These are phyloP conservation scores for Fusarium pseudoanthophilum DNA, from an alignment of 2,329 filamentous ascomycete species.

Conservation along the genomic window DNA sequence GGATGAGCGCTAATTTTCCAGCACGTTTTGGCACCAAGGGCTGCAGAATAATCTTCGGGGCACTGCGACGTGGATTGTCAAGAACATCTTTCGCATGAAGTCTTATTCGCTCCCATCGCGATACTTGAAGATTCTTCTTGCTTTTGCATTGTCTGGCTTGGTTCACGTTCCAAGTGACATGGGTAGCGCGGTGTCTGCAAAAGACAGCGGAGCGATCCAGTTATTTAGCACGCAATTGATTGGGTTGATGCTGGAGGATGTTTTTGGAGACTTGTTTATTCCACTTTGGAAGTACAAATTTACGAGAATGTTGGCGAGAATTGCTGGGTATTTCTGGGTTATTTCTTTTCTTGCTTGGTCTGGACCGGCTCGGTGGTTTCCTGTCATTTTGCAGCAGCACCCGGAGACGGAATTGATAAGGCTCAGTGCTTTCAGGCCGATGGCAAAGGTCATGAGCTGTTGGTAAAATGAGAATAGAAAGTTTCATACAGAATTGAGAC, in stretches of 20 bases:
- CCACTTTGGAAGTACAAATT: constrained; percentile 20
- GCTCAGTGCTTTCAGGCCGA: constrained; percentile 23
- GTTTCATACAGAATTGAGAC: not conserved
- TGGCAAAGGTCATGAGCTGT: not conserved
- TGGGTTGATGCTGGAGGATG: constrained; percentile 33
- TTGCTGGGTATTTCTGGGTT: constrained; percentile 36
- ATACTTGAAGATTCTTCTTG: constrained; percentile 33
- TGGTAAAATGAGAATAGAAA: not conserved
- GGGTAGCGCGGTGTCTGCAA: constrained; percentile 27
- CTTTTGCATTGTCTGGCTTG: constrained; percentile 28
- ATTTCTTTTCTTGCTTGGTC: constrained; percentile 37
- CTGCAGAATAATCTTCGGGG: constrained; percentile 32
- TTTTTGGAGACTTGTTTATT: constrained; percentile 21
- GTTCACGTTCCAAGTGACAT: constrained; percentile 35
- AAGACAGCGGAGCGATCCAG: constrained; percentile 29
- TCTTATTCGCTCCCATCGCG: constrained; percentile 17
- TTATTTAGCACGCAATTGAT: constrained; percentile 32
- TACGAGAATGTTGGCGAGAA: not conserved
- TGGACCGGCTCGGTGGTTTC: constrained; percentile 36
- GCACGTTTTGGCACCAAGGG: constrained; percentile 38
- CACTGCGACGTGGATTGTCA: constrained; percentile 35
- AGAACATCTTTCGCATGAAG: constrained; percentile 24
- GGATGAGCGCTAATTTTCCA: not conserved
- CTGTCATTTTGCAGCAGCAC: constrained; percentile 29
- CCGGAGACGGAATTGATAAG: constrained; percentile 26